phyloP scores from a whole-genome alignment of 1,284 basidiomycete genomes.

The Termitomyces sp. region DNA sequence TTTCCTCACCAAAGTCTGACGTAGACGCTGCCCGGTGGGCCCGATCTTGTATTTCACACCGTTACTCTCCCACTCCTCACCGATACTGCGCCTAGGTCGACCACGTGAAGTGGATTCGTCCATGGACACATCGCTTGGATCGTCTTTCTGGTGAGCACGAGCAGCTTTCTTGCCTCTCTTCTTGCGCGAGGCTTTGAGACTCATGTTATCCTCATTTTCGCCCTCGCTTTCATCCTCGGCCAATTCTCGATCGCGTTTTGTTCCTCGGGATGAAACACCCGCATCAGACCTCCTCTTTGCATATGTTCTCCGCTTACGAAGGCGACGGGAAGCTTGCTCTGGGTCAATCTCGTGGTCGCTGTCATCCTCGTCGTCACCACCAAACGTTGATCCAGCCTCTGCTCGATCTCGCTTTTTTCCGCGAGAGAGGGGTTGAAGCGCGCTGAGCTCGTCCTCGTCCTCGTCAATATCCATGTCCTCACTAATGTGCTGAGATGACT shows the following conservation, averaged over 20 bases:
- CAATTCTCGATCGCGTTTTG: conserved; percentile 58
- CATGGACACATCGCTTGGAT: conserved; percentile 36
- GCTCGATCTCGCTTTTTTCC: conserved; percentile 73
- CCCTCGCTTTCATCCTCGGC: conserved; percentile 48
- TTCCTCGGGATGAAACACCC: conserved; percentile 40
- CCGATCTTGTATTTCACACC: conserved; percentile 68
- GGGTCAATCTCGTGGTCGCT: conserved; percentile 30
- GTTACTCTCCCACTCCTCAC: conserved; percentile 70
- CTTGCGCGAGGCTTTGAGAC: conserved; percentile 26
- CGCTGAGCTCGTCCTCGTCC: conserved; percentile 30
- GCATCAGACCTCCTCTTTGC: conserved; percentile 44
- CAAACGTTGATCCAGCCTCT: conserved; percentile 68
- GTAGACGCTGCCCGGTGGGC: conserved; percentile 60
- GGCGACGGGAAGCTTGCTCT: conserved; percentile 33
- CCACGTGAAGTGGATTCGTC: conserved; percentile 44
- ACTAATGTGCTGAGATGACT: conserved; percentile 23
- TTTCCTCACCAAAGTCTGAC: conserved; percentile 64
- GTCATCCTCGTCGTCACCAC: conserved; percentile 58
- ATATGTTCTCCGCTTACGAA: conserved; percentile 44
- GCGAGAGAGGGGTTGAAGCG: conserved; percentile 35
- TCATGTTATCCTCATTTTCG: conserved; percentile 29
- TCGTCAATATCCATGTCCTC: conserved; percentile 41
- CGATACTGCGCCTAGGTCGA: conserved; percentile 47
- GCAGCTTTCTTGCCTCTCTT: conserved; percentile 35
- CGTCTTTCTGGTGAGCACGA: conserved; percentile 21